These are phyloP conservation scores for Globisporangium viniferum DNA, from an alignment of 352 stramenopile genomes.

Conservation along the genomic window DNA sequence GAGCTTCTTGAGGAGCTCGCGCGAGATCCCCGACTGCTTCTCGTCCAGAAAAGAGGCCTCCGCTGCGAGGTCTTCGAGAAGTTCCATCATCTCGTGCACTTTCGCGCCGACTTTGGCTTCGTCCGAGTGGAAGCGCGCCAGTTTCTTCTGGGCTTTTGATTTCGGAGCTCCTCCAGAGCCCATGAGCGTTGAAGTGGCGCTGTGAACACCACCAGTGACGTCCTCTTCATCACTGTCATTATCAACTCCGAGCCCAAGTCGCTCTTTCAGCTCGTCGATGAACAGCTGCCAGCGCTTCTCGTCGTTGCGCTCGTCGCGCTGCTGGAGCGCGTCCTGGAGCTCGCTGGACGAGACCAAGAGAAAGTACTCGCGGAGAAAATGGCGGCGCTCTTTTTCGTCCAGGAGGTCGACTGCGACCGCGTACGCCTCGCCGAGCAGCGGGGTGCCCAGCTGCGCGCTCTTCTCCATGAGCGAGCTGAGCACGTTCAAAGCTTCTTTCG, in stretches of 20 bases:
- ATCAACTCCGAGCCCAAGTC: slow-evolving; percentile 20
- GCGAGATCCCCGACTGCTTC: slow-evolving; percentile 17
- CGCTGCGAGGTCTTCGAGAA: slow-evolving; percentile 52
- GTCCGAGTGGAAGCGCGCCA: slow-evolving; percentile 47
- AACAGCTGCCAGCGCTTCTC: slow-evolving; percentile 51
- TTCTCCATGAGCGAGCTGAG: slow-evolving; percentile 39
- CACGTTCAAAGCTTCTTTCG: slow-evolving; percentile 35
- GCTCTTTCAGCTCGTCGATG: slow-evolving; percentile 46
- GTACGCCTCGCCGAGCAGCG: slow-evolving; percentile 34
- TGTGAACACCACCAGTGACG: not conserved
- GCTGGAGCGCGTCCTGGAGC: slow-evolving; percentile 46
- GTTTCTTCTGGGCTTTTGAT: not conserved
- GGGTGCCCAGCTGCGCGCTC: slow-evolving; percentile 31
- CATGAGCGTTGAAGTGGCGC: not conserved
- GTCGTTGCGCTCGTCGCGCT: slow-evolving; percentile 53
- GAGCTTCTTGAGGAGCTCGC: slow-evolving; percentile 26
- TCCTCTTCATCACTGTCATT: slow-evolving; percentile 3
- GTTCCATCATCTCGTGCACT: slow-evolving; percentile 51
- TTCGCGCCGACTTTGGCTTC: slow-evolving; percentile 46
- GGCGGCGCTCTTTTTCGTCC: slow-evolving; percentile 31
- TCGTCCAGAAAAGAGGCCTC: slow-evolving; percentile 44
- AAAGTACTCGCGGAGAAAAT: slow-evolving; percentile 64
- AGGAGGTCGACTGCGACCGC: slow-evolving; percentile 46
- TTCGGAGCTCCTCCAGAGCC: not conserved
- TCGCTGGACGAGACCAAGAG: slow-evolving; percentile 42